Evolutionary conservation across 345 rosid species (phyloP).

Genomic region (Clausena lansium): DNA sequence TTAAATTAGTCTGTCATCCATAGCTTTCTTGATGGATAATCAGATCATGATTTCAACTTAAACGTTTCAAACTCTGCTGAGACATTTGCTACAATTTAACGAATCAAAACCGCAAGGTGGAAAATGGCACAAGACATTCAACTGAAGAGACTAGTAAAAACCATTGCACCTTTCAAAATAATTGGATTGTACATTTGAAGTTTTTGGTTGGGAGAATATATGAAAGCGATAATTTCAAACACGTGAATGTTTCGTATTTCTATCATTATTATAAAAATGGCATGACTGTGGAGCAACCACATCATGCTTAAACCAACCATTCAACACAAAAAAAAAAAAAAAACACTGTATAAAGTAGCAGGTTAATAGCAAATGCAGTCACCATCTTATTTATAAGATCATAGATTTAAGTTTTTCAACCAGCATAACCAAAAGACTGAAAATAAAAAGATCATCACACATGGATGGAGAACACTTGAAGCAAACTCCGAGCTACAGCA

Average conservation of each 20-base stretch:
- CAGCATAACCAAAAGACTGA: neutral
- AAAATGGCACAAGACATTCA: neutral
- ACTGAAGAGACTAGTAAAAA: neutral
- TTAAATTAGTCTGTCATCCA: too few species aligned
- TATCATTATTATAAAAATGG: neutral
- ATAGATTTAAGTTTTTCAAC: constrained; percentile 1
- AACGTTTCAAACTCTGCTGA: too few species aligned
- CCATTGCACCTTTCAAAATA: neutral
- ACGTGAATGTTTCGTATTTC: neutral
- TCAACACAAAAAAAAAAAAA: neutral
- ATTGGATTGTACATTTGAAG: neutral
- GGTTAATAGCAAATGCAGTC: neutral
- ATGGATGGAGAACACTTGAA: neutral
- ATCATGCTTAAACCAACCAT: neutral
- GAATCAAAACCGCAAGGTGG: too few species aligned
- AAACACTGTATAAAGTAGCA: neutral
- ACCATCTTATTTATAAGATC: neutral
- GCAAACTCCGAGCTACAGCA: neutral
- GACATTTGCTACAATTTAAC: too few species aligned
- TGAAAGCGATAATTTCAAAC: neutral
- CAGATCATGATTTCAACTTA: too few species aligned
- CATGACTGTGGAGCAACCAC: neutral
- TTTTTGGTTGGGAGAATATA: neutral
- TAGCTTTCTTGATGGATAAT: too few species aligned
- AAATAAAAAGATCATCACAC: neutral